Evolutionary conservation across 805 yeast genomes (phyloP).

Genomic region (Sugiyamaella marilandica): DNA sequence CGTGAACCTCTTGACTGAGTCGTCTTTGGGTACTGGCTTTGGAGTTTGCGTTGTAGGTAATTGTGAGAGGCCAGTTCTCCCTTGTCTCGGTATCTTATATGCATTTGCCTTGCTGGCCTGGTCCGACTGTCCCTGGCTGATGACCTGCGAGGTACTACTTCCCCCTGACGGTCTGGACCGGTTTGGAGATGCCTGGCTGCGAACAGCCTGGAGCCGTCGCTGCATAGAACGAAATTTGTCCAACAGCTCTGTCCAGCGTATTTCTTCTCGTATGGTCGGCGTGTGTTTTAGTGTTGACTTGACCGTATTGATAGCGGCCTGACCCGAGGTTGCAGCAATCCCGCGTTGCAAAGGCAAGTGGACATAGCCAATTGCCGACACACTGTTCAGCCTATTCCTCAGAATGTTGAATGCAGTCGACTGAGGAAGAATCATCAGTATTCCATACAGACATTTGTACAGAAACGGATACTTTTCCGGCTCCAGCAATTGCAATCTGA

Average conservation of each 20-base stretch:
- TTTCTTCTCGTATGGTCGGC: constrained; percentile 23
- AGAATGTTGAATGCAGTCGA: constrained; percentile 82
- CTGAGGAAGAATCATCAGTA: constrained; percentile 91
- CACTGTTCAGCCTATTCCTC: constrained; percentile 65
- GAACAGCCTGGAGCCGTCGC: constrained; percentile 19
- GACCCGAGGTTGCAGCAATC: constrained; percentile 15
- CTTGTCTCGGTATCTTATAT: neutral
- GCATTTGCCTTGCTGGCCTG: neutral
- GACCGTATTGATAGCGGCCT: constrained; percentile 14
- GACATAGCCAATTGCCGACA: constrained; percentile 37
- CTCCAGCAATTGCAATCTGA: constrained; percentile 82
- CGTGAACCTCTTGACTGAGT: neutral
- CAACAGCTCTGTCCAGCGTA: constrained; percentile 41
- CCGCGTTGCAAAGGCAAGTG: constrained; percentile 24
- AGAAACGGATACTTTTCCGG: constrained; percentile 77
- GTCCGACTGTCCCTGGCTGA: neutral
- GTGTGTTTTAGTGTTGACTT: constrained; percentile 12
- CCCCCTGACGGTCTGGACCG: neutral
- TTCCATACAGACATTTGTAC: constrained; percentile 84
- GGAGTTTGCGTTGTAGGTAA: neutral
- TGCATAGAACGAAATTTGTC: constrained; percentile 49
- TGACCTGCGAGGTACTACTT: neutral
- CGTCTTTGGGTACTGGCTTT: neutral
- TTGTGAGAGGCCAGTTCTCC: neutral
- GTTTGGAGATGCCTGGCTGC: constrained; percentile 12